Percentiles rank a stretch among this genome's conserved stretches.
These are phyloP conservation scores for Acmispon strigosus DNA, from an alignment of 306 rosid genomes.

Conservation along the genomic window DNA sequence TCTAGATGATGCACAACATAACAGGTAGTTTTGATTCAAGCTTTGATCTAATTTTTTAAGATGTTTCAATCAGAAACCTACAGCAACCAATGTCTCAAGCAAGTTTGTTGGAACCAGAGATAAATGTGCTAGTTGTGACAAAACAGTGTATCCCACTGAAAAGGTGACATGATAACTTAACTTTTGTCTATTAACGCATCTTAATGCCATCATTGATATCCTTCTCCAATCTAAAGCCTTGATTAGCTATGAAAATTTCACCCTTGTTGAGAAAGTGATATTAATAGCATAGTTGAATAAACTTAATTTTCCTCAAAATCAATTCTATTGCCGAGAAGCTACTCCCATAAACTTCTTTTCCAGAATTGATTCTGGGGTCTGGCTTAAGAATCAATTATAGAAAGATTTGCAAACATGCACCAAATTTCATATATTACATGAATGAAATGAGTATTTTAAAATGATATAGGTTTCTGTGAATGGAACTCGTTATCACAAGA, in stretches of 20 bases:
- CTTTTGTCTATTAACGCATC: too few relatives aligned
- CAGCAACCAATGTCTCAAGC: conserved; percentile 46
- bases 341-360: too few relatives aligned
- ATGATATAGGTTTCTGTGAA: conserved; percentile 61
- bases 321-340: too few relatives aligned
- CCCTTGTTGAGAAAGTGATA: too few relatives aligned
- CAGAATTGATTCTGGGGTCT: too few relatives aligned
- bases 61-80: conserved; percentile 48
- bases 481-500: conserved; percentile 82
- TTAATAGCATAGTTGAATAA: too few relatives aligned
- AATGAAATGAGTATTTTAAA: not conserved
- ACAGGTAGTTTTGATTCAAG: not conserved
- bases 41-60: not conserved
- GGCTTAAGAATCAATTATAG: too few relatives aligned
- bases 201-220: too few relatives aligned
- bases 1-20: not conserved
- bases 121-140: conserved; percentile 75
- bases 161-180: conserved; percentile 32
- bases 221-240: not conserved
- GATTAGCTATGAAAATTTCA: not conserved
- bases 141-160: conserved; percentile 80
- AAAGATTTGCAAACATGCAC: too few relatives aligned
- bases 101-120: conserved; percentile 87
- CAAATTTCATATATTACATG: not conserved
- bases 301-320: too few relatives aligned